Base-by-base conservation (phyloP, 306 rosid genomes). In the Gastrolobium villosum region DNA sequence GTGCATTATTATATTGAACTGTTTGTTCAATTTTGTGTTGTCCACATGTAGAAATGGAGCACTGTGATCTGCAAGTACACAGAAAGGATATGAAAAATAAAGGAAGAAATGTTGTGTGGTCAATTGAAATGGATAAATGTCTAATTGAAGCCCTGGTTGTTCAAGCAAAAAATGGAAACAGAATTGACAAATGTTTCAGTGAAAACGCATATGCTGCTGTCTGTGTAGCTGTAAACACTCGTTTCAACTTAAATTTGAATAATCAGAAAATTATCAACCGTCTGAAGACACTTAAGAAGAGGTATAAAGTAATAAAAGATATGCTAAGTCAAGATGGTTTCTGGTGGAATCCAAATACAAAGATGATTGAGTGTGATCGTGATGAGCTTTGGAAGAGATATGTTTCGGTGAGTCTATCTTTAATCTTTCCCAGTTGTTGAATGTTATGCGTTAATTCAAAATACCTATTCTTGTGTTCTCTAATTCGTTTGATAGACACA, bases 21-120 rank as follows among this genome's bases (percentile, higher is more conserved):
- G 39, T 46, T 10, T 36, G 9, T 64, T 62, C 26, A 52, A 2
- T 54, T 48, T 9, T 70, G 20, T 54, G 10, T 74, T 74, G 31
- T 72, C 26, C 0, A 1, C 26, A 8, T 73, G 71, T 76, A 81
- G 90, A 83, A 73, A 92, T 90, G 97, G 93, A 90, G 73, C 90
- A 89, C 13, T 88, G 78, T 81, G 93, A 86, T 79, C 74, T 82
- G 65, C 89, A 79, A 69, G 85, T 87, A 41, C 89, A 88, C 78
- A 90, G 92, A 84, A 83, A 83, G 88, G 92, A 86, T 78, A 73
- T 81, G 79, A 92, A 87, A 87, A 90, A 84, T 81, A 92, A 88
- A 73, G 95, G 95, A 79, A 90, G 90, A 84, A 92, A 92, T 77
- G 95, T 92, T 76, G 93, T 92, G 48, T 92, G 97, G 97, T 92